Conservation (phyloP, 1,284 basidiomycete species). For the Wolfiporia cocos region DNA sequence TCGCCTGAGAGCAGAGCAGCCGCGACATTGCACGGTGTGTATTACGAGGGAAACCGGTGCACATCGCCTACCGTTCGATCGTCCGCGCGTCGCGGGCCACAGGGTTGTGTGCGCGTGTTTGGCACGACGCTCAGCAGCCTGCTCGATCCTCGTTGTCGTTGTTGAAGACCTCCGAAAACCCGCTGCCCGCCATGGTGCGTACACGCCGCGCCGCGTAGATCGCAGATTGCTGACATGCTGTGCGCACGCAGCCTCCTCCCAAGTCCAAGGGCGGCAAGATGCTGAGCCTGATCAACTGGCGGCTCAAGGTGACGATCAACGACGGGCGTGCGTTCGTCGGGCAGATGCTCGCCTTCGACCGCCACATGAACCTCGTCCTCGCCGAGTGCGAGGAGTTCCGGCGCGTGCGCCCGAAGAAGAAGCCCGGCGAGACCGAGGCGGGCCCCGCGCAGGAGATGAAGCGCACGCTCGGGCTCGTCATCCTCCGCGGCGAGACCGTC, state of each 20-base stretch:
- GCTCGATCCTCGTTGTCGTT: constrained; percentile 20
- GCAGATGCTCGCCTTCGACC: constrained; percentile 99
- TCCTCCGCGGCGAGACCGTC: constrained; percentile 93
- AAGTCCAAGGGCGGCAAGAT: constrained; percentile 98
- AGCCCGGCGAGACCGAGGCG: constrained; percentile 65
- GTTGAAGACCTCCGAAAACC: constrained; percentile 19
- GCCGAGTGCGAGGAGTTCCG: constrained; percentile 97
- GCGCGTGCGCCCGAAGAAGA: constrained; percentile 83
- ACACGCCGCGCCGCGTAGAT: not conserved
- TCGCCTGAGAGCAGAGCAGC: no score
- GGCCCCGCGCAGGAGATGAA: constrained; percentile 93
- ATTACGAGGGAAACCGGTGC: no score
- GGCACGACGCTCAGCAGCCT: constrained; percentile 11
- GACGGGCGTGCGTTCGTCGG: constrained; percentile 94
- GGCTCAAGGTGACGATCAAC: constrained; percentile 96
- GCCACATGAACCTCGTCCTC: constrained; percentile 99
- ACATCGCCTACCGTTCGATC: no score
- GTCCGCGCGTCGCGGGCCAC: no score
- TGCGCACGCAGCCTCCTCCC: constrained; percentile 63
- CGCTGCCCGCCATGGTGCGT: constrained; percentile 58
- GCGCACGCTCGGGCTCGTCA: constrained; percentile 91
- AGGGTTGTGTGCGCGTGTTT: constrained; percentile 22
- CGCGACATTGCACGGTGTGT: no score
- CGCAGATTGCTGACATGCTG: not conserved
- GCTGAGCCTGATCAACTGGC: constrained; percentile 96